A percentile compares a stretch with the other conserved stretches of the same genome.
Conservation (phyloP, 208 protist species). For the Trichomonas gallinae region DNA sequence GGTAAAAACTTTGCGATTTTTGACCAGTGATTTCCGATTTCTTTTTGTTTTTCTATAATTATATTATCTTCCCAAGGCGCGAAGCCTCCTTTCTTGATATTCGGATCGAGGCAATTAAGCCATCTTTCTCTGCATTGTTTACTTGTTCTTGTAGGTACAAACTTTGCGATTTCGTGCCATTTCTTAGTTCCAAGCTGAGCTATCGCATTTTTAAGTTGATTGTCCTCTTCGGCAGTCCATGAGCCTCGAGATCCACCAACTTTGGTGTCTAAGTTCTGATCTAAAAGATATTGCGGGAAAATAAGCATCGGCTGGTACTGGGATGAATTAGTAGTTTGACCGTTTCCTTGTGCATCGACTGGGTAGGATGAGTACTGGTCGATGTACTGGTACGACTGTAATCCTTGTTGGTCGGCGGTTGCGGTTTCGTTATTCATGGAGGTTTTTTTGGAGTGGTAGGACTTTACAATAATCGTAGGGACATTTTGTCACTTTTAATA, state of each 20-base stretch:
- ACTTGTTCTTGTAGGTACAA: background rate
- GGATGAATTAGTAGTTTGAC: background rate
- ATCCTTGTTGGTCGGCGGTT: background rate
- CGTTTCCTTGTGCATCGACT: background rate
- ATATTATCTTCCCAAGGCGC: background rate
- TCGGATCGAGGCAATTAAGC: background rate
- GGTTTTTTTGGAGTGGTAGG: background rate
- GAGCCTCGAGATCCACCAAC: background rate
- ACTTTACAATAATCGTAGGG: background rate
- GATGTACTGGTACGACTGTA: background rate
- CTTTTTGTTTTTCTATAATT: background rate
- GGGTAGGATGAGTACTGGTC: background rate
- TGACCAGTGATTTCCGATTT: background rate
- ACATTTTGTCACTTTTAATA: no score
- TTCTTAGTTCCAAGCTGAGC: background rate
- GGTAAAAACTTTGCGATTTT: background rate
- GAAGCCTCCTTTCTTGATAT: background rate
- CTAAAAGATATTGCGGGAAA: background rate
- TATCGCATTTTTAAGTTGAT: background rate
- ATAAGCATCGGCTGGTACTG: background rate
- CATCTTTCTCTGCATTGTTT: background rate
- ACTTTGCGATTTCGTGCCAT: background rate
- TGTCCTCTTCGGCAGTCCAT: background rate
- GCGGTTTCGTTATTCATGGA: background rate
- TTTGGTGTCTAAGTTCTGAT: background rate